These are phyloP conservation scores for Tylopilus orsonianus DNA, from an alignment of 1,284 basidiomycete species.

Conservation along the genomic window DNA sequence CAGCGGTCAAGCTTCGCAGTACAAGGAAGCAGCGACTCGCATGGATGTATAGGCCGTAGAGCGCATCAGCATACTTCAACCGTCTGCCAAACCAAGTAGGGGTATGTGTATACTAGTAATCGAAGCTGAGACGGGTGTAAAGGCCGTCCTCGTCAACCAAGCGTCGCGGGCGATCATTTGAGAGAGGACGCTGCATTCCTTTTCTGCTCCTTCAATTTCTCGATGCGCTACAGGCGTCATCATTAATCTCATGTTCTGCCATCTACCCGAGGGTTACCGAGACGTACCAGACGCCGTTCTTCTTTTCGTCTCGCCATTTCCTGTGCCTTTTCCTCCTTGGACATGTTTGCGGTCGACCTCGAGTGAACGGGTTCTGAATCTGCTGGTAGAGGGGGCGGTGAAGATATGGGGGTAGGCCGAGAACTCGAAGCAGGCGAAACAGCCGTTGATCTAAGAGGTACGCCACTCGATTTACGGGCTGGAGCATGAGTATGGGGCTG, in stretches of 20 bases:
- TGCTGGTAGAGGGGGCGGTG: slow-evolving; percentile 16
- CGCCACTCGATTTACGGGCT: slow-evolving; percentile 6
- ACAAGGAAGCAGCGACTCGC: too few species aligned
- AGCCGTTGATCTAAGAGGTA: not conserved
- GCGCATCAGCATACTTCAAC: too few species aligned
- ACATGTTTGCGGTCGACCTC: slow-evolving; percentile 43
- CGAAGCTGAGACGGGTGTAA: not conserved
- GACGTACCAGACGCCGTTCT: slow-evolving; percentile 75
- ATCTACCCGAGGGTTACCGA: not conserved
- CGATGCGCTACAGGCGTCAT: slow-evolving; percentile 51
- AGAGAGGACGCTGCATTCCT: slow-evolving; percentile 37
- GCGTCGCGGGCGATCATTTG: slow-evolving; percentile 4
- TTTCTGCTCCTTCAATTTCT: slow-evolving; percentile 71
- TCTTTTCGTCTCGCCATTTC: slow-evolving; percentile 89
- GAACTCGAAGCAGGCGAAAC: slow-evolving; percentile 24
- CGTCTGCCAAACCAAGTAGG: not conserved
- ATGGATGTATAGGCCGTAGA: too few species aligned
- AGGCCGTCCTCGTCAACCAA: not conserved
- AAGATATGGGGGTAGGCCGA: slow-evolving; percentile 27
- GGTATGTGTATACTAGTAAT: not conserved
- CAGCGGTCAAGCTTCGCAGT: too few species aligned
- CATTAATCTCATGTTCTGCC: slow-evolving; percentile 3
- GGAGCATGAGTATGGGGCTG: slow-evolving; percentile 14
- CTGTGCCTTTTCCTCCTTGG: slow-evolving; percentile 85
- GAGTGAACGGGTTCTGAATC: slow-evolving; percentile 11